Evolutionary conservation across 495 filamentous ascomycete species (phyloP).

Genomic region (Penicillium manginii): DNA sequence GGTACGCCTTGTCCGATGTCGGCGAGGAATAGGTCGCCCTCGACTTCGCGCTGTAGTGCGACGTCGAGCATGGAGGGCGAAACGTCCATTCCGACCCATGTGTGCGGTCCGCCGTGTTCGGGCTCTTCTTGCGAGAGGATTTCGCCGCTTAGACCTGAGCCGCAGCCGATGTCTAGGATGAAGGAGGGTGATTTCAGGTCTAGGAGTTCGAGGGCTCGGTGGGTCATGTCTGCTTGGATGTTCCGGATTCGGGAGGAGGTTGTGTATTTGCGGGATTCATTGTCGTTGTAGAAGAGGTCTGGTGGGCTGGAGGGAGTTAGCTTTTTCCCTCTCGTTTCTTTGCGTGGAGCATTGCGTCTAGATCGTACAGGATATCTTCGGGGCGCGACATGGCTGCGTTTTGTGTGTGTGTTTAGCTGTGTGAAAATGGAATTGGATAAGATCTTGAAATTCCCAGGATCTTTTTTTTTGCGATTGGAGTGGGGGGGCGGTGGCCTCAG

Average conservation of each 20-base stretch:
- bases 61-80: constrained; percentile 91
- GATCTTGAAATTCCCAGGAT: too few species aligned
- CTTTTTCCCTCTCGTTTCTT: neutral
- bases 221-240: constrained; percentile 92
- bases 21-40: constrained; percentile 88
- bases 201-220: constrained; percentile 89
- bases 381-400: constrained; percentile 78
- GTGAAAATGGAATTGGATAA: too few species aligned
- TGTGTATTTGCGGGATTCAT: constrained; percentile 96
- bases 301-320: constrained; percentile 63
- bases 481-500: neutral
- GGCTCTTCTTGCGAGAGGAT: constrained; percentile 72
- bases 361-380: constrained; percentile 81
- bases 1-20: constrained; percentile 96
- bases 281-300: constrained; percentile 96
- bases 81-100: constrained; percentile 95
- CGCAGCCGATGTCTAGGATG: constrained; percentile 94
- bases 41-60: constrained; percentile 86
- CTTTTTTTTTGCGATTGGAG: too few species aligned
- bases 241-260: constrained; percentile 92
- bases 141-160: constrained; percentile 91
- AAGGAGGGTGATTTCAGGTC: constrained; percentile 77
- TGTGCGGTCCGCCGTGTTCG: constrained; percentile 81
- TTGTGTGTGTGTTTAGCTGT: too few species aligned
- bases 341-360: neutral